phyloP scores from a whole-genome alignment of 345 rosid species.

The Salix viminalis region DNA sequence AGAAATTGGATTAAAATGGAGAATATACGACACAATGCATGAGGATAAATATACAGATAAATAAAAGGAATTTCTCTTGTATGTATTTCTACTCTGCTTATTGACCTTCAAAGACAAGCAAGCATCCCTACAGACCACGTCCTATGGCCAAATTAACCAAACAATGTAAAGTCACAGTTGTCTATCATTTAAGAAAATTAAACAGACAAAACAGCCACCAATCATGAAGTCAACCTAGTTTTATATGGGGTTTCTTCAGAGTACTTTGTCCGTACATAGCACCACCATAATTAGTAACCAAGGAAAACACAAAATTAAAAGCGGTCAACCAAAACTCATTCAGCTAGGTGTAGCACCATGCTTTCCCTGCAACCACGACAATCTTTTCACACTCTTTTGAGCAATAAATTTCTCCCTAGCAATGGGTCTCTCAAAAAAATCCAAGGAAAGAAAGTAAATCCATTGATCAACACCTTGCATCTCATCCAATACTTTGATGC shows the following conservation, averaged over 20 bases:
- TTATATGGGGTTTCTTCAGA: constrained; percentile 7
- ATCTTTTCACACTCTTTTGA: constrained; percentile 64
- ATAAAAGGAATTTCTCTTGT: neutral
- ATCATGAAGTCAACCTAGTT: constrained; percentile 21
- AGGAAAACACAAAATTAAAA: constrained; percentile 8
- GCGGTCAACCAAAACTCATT: neutral
- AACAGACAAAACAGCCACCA: constrained; percentile 12
- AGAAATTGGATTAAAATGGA: constrained; percentile 33
- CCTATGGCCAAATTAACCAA: neutral
- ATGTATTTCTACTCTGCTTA: neutral
- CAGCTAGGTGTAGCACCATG: constrained; percentile 39
- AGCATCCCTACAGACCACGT: neutral
- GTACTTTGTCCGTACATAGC: neutral
- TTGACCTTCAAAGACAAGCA: neutral
- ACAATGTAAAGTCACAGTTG: neutral
- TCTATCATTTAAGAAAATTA: constrained; percentile 1
- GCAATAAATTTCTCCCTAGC: constrained; percentile 66
- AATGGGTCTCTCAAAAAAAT: constrained; percentile 65
- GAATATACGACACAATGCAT: no score
- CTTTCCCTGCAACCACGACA: constrained; percentile 69
- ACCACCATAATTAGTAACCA: constrained; percentile 1
- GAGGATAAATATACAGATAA: neutral
- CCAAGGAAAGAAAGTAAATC: constrained; percentile 65
- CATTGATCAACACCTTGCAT: constrained; percentile 68
- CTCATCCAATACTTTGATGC: constrained; percentile 61